These are phyloP conservation scores for Hygrophorus russula DNA, from an alignment of 768 basidiomycete species.

Conservation along the genomic window DNA sequence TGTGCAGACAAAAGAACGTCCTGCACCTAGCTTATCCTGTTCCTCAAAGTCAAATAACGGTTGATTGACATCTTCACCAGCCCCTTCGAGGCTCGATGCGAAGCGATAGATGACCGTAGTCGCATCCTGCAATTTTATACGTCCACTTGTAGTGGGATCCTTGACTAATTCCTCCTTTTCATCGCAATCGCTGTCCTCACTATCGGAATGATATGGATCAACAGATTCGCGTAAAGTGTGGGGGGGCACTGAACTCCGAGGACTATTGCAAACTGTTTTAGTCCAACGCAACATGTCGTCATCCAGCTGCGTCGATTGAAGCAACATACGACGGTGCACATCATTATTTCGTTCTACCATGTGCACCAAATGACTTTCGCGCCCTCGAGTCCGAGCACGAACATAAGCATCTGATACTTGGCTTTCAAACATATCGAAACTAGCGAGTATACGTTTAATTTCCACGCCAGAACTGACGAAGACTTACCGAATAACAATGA, in stretches of 20 bases:
- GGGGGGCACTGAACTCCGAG: constrained; percentile 34
- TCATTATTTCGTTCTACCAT: constrained; percentile 53
- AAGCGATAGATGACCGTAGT: constrained; percentile 45
- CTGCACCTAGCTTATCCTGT: constrained; percentile 17
- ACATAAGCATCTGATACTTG: constrained; percentile 48
- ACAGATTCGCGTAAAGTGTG: constrained; percentile 25
- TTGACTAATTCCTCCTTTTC: constrained; percentile 26
- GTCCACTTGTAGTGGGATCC: constrained; percentile 53
- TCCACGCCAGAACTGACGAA: background rate
- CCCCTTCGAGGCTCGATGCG: constrained; percentile 15
- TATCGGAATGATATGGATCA: constrained; percentile 36
- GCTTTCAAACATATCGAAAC: constrained; percentile 53
- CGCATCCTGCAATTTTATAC: constrained; percentile 50
- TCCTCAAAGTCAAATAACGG: constrained; percentile 31
- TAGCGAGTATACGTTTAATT: constrained; percentile 13
- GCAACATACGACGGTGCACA: constrained; percentile 40
- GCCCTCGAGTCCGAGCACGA: constrained; percentile 34
- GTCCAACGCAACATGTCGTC: constrained; percentile 39
- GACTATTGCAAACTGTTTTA: constrained; percentile 26
- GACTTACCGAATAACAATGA: constrained; percentile 51
- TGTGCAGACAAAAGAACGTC: constrained; percentile 28
- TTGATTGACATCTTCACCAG: constrained; percentile 6
- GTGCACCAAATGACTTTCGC: constrained; percentile 44
- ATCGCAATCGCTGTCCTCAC: constrained; percentile 32
- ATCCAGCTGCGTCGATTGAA: constrained; percentile 27